Conservation (phyloP, 2,329 filamentous ascomycete genomes). For the Fusarium euwallaceae region DNA sequence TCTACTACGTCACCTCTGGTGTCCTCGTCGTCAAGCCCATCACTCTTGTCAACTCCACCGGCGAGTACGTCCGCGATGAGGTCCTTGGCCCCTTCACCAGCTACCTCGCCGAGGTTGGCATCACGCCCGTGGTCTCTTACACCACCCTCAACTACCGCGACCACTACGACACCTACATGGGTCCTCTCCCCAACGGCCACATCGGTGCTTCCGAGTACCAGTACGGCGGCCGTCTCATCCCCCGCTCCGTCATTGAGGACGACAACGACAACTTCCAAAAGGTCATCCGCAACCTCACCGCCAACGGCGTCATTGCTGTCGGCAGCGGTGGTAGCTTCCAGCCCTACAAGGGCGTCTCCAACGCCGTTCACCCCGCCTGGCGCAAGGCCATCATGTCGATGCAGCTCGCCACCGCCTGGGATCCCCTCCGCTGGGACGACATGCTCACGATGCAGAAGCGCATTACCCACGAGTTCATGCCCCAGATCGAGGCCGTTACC, state of each 20-base stretch:
- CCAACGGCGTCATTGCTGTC: constrained; percentile 44
- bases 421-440: constrained; percentile 44
- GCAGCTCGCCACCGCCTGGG: constrained; percentile 47
- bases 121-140: constrained; percentile 32
- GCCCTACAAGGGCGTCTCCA: constrained; percentile 40
- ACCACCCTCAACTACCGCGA: constrained; percentile 49
- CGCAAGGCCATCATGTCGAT: constrained; percentile 51
- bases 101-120: constrained; percentile 24
- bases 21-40: constrained; percentile 59
- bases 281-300: constrained; percentile 44
- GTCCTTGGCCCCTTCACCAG: constrained; percentile 54
- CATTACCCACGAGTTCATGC: constrained; percentile 48
- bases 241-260: constrained; percentile 51
- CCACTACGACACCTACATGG: constrained; percentile 59
- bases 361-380: constrained; percentile 59
- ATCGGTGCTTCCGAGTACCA: constrained; percentile 46
- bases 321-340: constrained; percentile 45
- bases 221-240: constrained; percentile 60
- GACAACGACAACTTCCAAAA: constrained; percentile 48
- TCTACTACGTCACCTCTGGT: constrained; percentile 50
- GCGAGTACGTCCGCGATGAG: constrained; percentile 52
- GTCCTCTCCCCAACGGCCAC: constrained; percentile 56
- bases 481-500: constrained; percentile 51
- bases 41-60: constrained; percentile 59
- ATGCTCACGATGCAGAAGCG: constrained; percentile 50